Evolutionary conservation across 75 land plant genomes (phyloP).

Genomic region (Pinus albicaulis): DNA sequence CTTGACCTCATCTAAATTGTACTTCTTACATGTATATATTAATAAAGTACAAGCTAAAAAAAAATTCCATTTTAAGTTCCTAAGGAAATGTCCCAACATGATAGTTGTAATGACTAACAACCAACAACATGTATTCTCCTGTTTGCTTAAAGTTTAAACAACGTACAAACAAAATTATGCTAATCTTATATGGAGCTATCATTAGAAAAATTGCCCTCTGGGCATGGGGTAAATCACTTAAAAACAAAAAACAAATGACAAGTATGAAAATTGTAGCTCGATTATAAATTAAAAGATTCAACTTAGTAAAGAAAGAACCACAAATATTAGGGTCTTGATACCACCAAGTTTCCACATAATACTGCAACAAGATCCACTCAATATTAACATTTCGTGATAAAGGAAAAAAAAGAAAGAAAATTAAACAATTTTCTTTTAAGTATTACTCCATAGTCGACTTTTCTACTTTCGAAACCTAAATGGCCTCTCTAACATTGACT

Average conservation of each 20-base stretch:
- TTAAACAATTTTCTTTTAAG: too few species aligned
- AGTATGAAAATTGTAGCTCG: not conserved
- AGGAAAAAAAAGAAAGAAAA: too few species aligned
- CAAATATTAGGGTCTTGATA: constrained; percentile 95
- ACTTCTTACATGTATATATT: too few species aligned
- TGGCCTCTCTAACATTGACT: not conserved
- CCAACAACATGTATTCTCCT: too few species aligned
- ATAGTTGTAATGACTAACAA: too few species aligned
- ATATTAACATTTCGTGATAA: not conserved
- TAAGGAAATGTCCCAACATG: too few species aligned
- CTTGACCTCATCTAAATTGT: too few species aligned
- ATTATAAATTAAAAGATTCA: constrained; percentile 4
- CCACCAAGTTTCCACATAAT: constrained; percentile 97
- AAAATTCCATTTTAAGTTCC: too few species aligned
- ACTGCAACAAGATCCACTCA: constrained; percentile 35
- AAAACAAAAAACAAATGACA: constrained; percentile 25
- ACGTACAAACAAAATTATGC: too few species aligned
- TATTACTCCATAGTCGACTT: not conserved
- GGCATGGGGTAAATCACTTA: constrained; percentile 33
- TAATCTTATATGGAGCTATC: too few species aligned
- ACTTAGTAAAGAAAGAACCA: constrained; percentile 90
- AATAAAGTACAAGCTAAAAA: too few species aligned
- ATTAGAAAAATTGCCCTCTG: constrained; percentile 29
- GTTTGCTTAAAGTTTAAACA: too few species aligned
- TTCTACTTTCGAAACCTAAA: not conserved